Percentiles rank a stretch among this genome's conserved stretches.
Evolutionary conservation across 2,329 filamentous ascomycete species (phyloP).

Genomic region (Penicillium thymicola): DNA sequence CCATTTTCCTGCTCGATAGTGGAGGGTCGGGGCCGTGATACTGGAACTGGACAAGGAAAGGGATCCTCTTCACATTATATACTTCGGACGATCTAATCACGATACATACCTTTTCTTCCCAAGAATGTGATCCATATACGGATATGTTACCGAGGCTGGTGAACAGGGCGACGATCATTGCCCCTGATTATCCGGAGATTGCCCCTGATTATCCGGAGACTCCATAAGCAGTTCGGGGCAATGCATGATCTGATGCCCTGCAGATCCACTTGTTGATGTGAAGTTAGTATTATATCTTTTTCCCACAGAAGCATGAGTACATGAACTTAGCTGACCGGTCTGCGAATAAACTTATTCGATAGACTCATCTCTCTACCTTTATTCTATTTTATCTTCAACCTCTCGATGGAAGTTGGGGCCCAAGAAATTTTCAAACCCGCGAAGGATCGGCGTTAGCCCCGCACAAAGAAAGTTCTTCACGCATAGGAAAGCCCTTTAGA

Average conservation of each 20-base stretch:
- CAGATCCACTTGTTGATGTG: background rate
- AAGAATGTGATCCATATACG: constrained; percentile 2
- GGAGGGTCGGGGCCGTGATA: background rate
- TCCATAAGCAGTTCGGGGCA: background rate
- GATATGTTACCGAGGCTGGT: constrained; percentile 2
- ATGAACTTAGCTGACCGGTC: background rate
- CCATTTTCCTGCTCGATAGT: constrained; percentile 1
- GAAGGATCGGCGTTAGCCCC: constrained; percentile 4
- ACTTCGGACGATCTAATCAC: background rate
- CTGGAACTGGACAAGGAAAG: background rate
- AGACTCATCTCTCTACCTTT: background rate
- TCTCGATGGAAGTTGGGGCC: background rate
- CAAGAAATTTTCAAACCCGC: background rate
- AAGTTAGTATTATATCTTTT: background rate
- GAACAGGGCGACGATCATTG: background rate
- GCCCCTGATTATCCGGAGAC: background rate
- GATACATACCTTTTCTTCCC: background rate
- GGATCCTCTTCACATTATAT: background rate
- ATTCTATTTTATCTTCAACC: background rate
- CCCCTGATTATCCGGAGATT: background rate
- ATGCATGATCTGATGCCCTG: background rate
- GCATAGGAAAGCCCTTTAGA: background rate
- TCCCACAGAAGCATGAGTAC: background rate
- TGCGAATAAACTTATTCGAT: background rate
- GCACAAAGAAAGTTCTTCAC: background rate